Conservation (phyloP, 495 filamentous ascomycete species). For the Neurospora sp. region DNA sequence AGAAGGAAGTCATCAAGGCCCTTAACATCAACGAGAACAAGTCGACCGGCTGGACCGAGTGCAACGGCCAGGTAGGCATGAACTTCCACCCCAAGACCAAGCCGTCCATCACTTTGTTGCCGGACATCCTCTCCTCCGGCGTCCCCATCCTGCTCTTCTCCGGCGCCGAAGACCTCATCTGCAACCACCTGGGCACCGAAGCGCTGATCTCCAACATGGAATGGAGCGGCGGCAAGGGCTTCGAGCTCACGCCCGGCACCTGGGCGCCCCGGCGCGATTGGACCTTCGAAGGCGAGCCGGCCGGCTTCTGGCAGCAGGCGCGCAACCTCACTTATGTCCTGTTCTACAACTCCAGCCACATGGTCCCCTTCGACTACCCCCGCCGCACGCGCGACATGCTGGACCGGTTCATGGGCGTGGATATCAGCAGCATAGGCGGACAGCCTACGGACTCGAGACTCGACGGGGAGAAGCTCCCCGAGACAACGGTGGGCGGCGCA, state of each 20-base stretch:
- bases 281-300: conserved; percentile 85
- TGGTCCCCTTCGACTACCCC: conserved; percentile 93
- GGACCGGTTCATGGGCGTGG: conserved; percentile 88
- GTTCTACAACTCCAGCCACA: conserved; percentile 92
- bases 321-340: conserved; percentile 91
- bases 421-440: conserved; percentile 86
- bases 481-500: conserved; percentile 72
- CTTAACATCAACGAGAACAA: conserved; percentile 77
- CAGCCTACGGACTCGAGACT: conserved; percentile 73
- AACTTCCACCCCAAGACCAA: conserved; percentile 62
- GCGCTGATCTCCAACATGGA: conserved; percentile 81
- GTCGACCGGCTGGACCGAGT: conserved; percentile 83
- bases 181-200: conserved; percentile 94
- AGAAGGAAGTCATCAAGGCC: conserved; percentile 65
- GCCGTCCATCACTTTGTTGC: conserved; percentile 66
- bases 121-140: conserved; percentile 56
- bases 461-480: conserved; percentile 78
- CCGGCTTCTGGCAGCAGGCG: conserved; percentile 87
- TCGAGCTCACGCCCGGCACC: conserved; percentile 79
- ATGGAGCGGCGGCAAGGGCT: conserved; percentile 84
- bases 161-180: conserved; percentile 88
- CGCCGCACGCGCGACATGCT: conserved; percentile 90
- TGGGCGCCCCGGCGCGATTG: conserved; percentile 88
- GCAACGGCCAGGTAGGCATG: conserved; percentile 61
- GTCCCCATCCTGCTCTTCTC: conserved; percentile 81